Percentiles rank a stretch among this genome's conserved stretches.
Conservation (phyloP, 2,329 filamentous ascomycete species). For the Pseudogymnoascus sp. region DNA sequence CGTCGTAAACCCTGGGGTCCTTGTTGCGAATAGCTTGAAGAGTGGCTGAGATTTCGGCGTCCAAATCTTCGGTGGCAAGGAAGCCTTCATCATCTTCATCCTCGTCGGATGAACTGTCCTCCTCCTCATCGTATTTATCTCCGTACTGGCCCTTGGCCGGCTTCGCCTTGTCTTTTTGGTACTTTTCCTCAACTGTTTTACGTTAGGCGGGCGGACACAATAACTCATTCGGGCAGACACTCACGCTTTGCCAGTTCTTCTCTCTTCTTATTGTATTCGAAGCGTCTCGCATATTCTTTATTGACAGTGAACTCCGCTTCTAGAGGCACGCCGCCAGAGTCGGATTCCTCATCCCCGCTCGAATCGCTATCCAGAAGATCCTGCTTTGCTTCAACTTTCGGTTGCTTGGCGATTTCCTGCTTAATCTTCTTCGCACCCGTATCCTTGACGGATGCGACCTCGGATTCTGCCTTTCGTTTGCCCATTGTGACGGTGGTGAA, state of each 20-base stretch:
- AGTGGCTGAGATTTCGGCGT: conserved; percentile 79
- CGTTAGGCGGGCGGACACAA: conserved; percentile 19
- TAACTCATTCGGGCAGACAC: conserved; percentile 25
- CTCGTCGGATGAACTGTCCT: conserved; percentile 65
- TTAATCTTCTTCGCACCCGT: conserved; percentile 24
- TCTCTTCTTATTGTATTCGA: conserved; percentile 96
- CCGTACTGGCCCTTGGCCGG: conserved; percentile 35
- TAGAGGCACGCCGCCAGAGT: conserved; percentile 30
- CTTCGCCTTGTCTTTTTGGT: conserved; percentile 40
- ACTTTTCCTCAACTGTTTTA: conserved; percentile 76
- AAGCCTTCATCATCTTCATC: conserved; percentile 87
- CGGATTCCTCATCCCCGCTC: conserved; percentile 27
- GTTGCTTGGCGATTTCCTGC: conserved; percentile 16
- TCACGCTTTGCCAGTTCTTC: conserved; percentile 69
- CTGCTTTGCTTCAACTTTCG: conserved; percentile 22
- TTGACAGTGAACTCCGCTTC: conserved; percentile 66
- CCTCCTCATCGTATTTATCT: conserved; percentile 41
- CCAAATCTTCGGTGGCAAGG: conserved; percentile 74
- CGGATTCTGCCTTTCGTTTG: conserved; percentile 28
- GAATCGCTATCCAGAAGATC: conserved; percentile 43
- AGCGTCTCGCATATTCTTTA: conserved; percentile 77
- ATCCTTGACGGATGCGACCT: conserved; percentile 14
- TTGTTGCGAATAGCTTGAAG: conserved; percentile 82
- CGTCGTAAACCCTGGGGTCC: conserved; percentile 85
- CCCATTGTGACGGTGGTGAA: conserved; percentile 21